Conservation (phyloP, 768 basidiomycete species). For the Leccinum longicurvipes region DNA sequence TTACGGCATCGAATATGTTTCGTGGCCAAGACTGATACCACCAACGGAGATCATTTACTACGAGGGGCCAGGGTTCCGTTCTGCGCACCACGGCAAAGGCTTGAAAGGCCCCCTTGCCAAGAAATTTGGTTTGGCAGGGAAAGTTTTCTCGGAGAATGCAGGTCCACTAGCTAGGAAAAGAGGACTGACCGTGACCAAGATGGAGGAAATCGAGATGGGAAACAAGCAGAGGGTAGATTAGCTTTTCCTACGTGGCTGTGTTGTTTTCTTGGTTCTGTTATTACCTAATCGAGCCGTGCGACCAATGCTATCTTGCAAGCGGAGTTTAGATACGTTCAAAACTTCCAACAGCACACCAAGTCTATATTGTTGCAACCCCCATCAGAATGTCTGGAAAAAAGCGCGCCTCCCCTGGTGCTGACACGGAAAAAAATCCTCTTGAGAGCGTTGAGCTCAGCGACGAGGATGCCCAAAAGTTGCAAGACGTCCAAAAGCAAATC, state of each 20-base stretch:
- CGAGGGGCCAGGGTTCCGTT: conserved; percentile 83
- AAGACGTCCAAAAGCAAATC: conserved; percentile 62
- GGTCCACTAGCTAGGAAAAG: conserved; percentile 37
- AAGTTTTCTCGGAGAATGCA: conserved; percentile 38
- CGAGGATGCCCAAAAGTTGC: conserved; percentile 68
- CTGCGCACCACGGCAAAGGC: conserved; percentile 74
- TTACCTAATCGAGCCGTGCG: conserved; percentile 8
- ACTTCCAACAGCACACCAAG: conserved; percentile 9
- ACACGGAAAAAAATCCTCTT: conserved; percentile 68
- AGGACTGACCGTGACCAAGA: conserved; percentile 32
- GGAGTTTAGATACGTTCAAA: conserved; percentile 31
- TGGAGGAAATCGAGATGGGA: conserved; percentile 81
- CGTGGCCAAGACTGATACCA: conserved; percentile 87
- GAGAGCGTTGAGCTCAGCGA: conserved; percentile 65
- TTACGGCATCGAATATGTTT: conserved; percentile 93
- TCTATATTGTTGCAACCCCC: conserved; percentile 4
- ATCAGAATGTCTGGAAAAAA: conserved; percentile 49
- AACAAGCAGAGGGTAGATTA: conserved; percentile 76
- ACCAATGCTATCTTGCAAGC: conserved; percentile 15
- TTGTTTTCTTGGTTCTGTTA: neutral
- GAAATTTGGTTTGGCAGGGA: conserved; percentile 34
- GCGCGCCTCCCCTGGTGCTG: conserved; percentile 77
- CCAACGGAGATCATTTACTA: conserved; percentile 81
- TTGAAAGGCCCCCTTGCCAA: conserved; percentile 39
- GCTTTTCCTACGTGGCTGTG: neutral